These are phyloP conservation scores for Arthrobotrys entomopaga DNA, from an alignment of 2,329 filamentous ascomycete genomes.

Conservation along the genomic window DNA sequence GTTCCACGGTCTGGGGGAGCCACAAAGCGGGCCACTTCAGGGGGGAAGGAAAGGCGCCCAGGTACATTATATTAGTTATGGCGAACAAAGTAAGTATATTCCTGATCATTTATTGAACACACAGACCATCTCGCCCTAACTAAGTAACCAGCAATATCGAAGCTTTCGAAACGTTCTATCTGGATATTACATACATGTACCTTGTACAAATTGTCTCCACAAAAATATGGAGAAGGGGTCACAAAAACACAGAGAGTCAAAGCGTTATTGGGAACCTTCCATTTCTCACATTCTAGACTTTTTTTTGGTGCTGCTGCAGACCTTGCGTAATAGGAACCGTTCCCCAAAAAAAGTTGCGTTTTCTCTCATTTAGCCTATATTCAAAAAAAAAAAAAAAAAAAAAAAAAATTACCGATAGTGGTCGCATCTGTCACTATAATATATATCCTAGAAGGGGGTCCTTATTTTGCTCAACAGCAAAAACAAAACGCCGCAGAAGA, in stretches of 20 bases:
- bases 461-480: not conserved
- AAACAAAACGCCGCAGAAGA: not conserved
- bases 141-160: conserved; percentile 15
- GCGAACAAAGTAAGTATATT: not conserved
- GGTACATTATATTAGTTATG: not conserved
- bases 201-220: conserved; percentile 2
- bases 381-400: no score
- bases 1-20: conserved; percentile 25
- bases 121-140: conserved; percentile 32
- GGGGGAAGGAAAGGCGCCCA: not conserved
- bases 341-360: conserved; percentile 40
- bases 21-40: not conserved
- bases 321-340: conserved; percentile 47
- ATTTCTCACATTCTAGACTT: conserved; percentile 15
- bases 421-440: not conserved
- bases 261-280: conserved; percentile 48
- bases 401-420: conserved; percentile 11
- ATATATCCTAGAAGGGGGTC: not conserved
- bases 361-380: conserved; percentile 50
- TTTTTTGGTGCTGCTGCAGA: conserved; percentile 24
- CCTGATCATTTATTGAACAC: conserved; percentile 30
- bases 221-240: not conserved
- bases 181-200: not conserved
- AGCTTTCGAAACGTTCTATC: conserved; percentile 22
- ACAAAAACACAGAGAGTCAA: conserved; percentile 23